Evolutionary conservation across 345 rosid genomes (phyloP).

Genomic region (Aegle marmelos): DNA sequence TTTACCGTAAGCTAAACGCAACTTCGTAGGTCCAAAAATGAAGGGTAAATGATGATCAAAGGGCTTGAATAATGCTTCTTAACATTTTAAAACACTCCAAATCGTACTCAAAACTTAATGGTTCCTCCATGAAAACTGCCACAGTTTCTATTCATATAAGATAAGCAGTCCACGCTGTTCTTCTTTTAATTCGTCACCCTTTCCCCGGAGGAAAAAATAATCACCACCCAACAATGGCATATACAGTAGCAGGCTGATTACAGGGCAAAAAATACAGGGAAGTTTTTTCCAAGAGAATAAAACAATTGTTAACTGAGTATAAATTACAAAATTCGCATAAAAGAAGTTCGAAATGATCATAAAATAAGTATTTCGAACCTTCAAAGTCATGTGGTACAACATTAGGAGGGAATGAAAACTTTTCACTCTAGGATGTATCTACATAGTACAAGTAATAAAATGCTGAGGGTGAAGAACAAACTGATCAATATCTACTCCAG

Average conservation of each 20-base stretch:
- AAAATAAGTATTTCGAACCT: neutral
- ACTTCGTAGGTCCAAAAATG: neutral
- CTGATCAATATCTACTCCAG: neutral
- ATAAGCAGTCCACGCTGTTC: no score
- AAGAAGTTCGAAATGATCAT: neutral
- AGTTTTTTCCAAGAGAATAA: neutral
- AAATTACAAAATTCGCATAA: neutral
- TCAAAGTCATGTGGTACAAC: neutral
- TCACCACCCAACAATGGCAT: no score
- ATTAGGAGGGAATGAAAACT: neutral
- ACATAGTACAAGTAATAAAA: neutral
- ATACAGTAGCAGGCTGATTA: no score
- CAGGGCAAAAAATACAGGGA: neutral
- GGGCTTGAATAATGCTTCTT: neutral
- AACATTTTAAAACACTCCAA: neutral
- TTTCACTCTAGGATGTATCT: neutral
- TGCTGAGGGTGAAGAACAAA: neutral
- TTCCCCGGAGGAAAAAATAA: no score
- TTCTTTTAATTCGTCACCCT: no score
- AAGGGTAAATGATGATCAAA: neutral
- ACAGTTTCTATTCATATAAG: no score
- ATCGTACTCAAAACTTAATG: no score
- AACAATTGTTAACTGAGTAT: no score
- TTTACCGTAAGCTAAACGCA: neutral
- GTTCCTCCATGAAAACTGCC: no score